Percentiles rank a stretch among this genome's conserved stretches.
These are phyloP conservation scores for Starmerella bacillaris DNA, from an alignment of 805 yeast species.

Conservation along the genomic window DNA sequence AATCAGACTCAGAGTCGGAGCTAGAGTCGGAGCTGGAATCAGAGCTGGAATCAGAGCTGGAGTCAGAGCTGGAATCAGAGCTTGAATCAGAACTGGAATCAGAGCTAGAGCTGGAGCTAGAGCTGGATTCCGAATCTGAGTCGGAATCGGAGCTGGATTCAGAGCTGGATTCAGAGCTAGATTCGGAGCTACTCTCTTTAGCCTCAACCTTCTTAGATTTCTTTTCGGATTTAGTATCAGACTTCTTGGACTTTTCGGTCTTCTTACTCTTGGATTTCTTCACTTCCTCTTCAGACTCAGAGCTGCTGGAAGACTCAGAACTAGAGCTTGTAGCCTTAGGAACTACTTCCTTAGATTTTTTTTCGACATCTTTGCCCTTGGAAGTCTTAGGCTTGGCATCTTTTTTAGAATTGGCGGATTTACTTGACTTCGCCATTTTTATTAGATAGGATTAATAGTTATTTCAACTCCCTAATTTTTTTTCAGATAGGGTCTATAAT, in stretches of 20 bases:
- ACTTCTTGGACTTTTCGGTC: not conserved
- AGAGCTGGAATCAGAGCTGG: constrained; percentile 5
- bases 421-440: constrained; percentile 10
- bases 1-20: constrained; percentile 21
- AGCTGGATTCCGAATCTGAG: constrained; percentile 19
- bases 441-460: not conserved
- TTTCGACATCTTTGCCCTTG: constrained; percentile 5
- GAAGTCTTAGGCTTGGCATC: constrained; percentile 3
- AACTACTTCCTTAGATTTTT: constrained; percentile 5
- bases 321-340: constrained; percentile 14
- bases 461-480: not conserved
- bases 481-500: not conserved
- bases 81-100: constrained; percentile 13
- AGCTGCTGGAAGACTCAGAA: constrained; percentile 13
- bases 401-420: constrained; percentile 9
- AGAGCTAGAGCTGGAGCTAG: constrained; percentile 18
- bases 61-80: not conserved
- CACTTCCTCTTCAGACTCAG: constrained; percentile 1
- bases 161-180: constrained; percentile 17
- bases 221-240: constrained; percentile 5
- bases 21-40: constrained; percentile 8
- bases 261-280: not conserved
- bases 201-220: constrained; percentile 11
- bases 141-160: constrained; percentile 21
- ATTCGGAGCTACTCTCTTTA: constrained; percentile 8